These are phyloP conservation scores for Tetrahymena elliotti DNA, from an alignment of 73 alveolate species.

Conservation along the genomic window DNA sequence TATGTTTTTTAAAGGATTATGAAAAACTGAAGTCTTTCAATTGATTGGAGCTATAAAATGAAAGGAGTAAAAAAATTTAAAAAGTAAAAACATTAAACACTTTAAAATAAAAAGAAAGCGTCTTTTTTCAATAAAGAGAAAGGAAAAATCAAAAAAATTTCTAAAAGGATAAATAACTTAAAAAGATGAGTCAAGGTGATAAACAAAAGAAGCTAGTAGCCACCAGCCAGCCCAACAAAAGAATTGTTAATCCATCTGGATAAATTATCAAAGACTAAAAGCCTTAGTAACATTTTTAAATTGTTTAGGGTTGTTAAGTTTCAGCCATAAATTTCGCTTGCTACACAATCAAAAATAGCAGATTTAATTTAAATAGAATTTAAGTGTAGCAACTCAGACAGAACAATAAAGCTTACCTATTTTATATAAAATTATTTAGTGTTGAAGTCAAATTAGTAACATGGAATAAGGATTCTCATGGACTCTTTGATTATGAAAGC, in stretches of 20 bases:
- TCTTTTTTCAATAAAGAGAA: not conserved
- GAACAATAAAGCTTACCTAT: not conserved
- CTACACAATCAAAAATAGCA: not conserved
- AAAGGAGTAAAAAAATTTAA: not conserved
- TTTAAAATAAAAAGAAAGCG: not conserved
- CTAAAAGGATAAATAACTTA: not conserved
- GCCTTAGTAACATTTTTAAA: not conserved
- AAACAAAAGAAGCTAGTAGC: not conserved
- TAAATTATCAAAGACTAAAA: not conserved
- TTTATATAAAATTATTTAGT: not conserved
- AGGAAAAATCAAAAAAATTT: not conserved
- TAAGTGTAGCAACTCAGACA: not conserved
- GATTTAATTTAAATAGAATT: not conserved
- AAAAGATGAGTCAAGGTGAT: not conserved
- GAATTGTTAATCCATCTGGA: not conserved
- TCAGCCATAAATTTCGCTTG: not conserved
- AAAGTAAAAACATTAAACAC: not conserved
- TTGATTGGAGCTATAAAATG: not conserved
- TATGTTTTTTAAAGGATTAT: not conserved
- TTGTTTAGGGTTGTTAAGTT: not conserved
- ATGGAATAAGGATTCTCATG: conserved; percentile 79
- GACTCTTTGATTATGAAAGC: conserved; percentile 78
- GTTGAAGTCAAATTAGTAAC: conserved; percentile 61
- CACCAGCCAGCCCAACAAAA: not conserved
- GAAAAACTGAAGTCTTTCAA: not conserved